A percentile compares a stretch with the other conserved stretches of the same genome.
Conservation (phyloP, 768 basidiomycete species). For the Lactarius vividus region DNA sequence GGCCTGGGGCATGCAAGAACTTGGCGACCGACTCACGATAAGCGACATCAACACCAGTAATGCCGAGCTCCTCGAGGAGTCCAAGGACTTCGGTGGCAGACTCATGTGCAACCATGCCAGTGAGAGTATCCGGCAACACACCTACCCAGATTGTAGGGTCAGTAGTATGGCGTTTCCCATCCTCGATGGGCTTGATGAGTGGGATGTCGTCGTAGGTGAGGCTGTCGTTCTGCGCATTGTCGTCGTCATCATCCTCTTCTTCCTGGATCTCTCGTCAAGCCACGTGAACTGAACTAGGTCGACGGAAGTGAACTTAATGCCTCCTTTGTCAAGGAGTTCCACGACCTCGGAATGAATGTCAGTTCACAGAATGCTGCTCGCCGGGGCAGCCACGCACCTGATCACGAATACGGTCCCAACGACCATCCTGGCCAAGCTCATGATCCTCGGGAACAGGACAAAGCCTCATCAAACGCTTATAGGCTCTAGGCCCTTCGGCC, state of each 20-base stretch:
- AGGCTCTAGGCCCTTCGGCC: no score
- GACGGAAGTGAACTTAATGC: no score
- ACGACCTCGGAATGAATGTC: no score
- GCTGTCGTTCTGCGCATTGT: slow-evolving; percentile 22
- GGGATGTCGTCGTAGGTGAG: slow-evolving; percentile 27
- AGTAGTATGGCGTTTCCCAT: slow-evolving; percentile 10
- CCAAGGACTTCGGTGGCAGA: slow-evolving; percentile 27
- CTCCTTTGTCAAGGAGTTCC: no score
- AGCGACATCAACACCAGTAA: slow-evolving; percentile 30
- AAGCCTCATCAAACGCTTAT: no score
- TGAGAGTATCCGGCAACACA: slow-evolving; percentile 31
- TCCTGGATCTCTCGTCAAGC: slow-evolving; percentile 23
- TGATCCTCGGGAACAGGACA: no score
- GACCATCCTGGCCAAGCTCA: no score
- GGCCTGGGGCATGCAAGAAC: slow-evolving; percentile 26
- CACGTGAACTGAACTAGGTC: not conserved
- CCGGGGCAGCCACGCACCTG: no score
- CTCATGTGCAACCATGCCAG: slow-evolving; percentile 27
- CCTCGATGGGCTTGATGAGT: slow-evolving; percentile 30
- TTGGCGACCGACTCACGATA: slow-evolving; percentile 30
- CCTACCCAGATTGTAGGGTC: no score
- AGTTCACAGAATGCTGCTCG: no score
- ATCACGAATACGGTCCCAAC: no score
- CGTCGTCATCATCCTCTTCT: slow-evolving; percentile 29
- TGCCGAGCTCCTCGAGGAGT: slow-evolving; percentile 24